These are phyloP conservation scores for Lipomyces spencermartinsiae DNA, from an alignment of 805 yeast genomes.

Conservation along the genomic window DNA sequence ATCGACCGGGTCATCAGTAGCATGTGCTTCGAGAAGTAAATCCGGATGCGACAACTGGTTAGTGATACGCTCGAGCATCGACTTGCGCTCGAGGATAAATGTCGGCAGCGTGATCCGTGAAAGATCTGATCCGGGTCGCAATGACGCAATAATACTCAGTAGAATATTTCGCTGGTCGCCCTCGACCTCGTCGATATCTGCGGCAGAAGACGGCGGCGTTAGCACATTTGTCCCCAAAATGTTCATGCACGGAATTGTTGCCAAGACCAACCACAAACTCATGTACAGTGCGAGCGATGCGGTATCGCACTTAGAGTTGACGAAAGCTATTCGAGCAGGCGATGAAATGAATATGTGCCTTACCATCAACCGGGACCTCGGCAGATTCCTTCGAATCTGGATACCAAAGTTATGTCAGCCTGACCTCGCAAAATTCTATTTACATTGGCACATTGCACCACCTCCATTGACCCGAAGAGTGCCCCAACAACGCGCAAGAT, in stretches of 20 bases:
- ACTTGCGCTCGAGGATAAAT: slow-evolving; percentile 90
- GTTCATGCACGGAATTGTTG: neutral
- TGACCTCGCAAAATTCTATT: neutral
- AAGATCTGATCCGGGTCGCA: slow-evolving; percentile 90
- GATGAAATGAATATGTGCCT: neutral
- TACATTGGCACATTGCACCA: neutral
- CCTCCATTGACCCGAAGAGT: neutral
- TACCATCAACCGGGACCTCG: slow-evolving; percentile 11
- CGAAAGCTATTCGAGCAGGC: neutral
- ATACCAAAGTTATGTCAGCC: neutral
- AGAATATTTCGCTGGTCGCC: slow-evolving; percentile 87
- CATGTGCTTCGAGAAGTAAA: slow-evolving; percentile 71
- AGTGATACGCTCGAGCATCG: slow-evolving; percentile 94
- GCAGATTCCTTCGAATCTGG: slow-evolving; percentile 8
- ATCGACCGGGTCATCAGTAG: slow-evolving; percentile 60
- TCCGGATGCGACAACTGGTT: slow-evolving; percentile 81
- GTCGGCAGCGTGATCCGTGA: slow-evolving; percentile 93
- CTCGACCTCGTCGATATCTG: slow-evolving; percentile 88
- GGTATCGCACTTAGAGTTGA: neutral
- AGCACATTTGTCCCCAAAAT: neutral
- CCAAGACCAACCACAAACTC: neutral
- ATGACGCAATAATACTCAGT: slow-evolving; percentile 85
- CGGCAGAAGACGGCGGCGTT: neutral
- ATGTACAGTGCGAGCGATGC: neutral
- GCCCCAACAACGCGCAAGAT: neutral